Conservation (phyloP, 495 filamentous ascomycete species). For the Aspergillus asperescens region DNA sequence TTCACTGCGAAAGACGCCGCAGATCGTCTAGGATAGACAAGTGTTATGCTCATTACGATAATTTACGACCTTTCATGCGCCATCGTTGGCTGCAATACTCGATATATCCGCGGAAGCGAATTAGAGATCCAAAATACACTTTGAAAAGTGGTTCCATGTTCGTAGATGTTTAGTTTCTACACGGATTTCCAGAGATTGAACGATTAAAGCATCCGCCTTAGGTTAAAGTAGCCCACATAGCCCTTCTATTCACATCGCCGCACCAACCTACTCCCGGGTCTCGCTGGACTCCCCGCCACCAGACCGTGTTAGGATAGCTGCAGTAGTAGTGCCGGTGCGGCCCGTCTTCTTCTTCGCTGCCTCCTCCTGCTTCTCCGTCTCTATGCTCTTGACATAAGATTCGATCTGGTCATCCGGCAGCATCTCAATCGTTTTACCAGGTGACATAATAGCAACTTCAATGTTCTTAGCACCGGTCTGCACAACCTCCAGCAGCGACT, state of each 20-base stretch:
- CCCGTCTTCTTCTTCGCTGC: conserved; percentile 93
- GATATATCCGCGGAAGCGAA: neutral
- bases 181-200: conserved; percentile 11
- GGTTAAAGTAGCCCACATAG: conserved; percentile 5
- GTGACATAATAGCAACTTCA: conserved; percentile 97
- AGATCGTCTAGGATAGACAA: conserved; percentile 63
- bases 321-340: conserved; percentile 68
- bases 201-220: conserved; percentile 7
- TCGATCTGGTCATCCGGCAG: conserved; percentile 93
- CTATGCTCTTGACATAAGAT: conserved; percentile 93
- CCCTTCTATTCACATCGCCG: conserved; percentile 3
- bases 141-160: conserved; percentile 1
- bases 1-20: conserved; percentile 68
- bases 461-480: conserved; percentile 99
- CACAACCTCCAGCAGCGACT: conserved; percentile 95
- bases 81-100: neutral
- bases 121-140: neutral
- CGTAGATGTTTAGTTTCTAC: conserved; percentile 12
- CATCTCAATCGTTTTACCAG: conserved; percentile 90
- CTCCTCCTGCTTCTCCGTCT: conserved; percentile 98
- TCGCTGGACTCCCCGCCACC: conserved; percentile 43
- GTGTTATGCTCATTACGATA: conserved; percentile 22
- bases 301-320: conserved; percentile 69
- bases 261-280: conserved; percentile 14
- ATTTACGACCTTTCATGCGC: conserved; percentile 27